Evolutionary conservation across 2,329 filamentous ascomycete genomes (phyloP), one percentile per base, ranked within the genome.

Genomic region (Pseudohalonectria lignicola): DNA sequence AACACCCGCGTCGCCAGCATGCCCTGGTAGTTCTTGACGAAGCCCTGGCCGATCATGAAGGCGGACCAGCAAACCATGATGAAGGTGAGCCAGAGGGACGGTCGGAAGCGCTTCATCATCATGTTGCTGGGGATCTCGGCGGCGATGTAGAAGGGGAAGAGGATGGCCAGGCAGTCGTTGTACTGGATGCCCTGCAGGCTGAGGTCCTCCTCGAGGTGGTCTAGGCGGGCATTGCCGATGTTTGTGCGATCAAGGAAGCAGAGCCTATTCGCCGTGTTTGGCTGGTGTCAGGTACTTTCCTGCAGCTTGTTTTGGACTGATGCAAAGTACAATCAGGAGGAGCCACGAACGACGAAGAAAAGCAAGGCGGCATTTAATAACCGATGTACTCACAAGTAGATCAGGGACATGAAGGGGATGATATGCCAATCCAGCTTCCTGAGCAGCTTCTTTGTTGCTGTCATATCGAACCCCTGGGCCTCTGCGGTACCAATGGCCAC

Each of bases 11-110:
- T 32, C 35, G 25, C 34, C n/a, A 43, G 25, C 16, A 95, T 64
- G 2, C 86, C 86, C 28, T 68, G 63, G 60, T 88, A 95, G 52
- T 76, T 93, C 43, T 76, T 64, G 3, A 87, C 82, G 8, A 94
- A 60, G 1, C 87, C 87, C 60, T 92, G 85, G 48, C 77, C 21
- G 36, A 33, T 38, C 30, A 33, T 38, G 20, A 21, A 33, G 3
- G 23, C 30, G 20, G 36, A 33, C 36, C 36, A 38, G 18, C 21
- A 33, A 15, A 38, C 21, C 36, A 38, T 38, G 30, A 38, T 38
- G 2, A 69, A 56, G 0, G 76, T 70, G 4, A 82, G 56, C 75
- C 75, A 79, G 35, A 79, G 60, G 39, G 63, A 67, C 0, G 76
- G 75, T 0, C 72, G 76, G 6, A 74, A 56, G 36, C 69, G 74